Evolutionary conservation across 2,329 filamentous ascomycete genomes (phyloP), one percentile per base, ranked within the genome.

Genomic region (Beauveria brongniartii): DNA sequence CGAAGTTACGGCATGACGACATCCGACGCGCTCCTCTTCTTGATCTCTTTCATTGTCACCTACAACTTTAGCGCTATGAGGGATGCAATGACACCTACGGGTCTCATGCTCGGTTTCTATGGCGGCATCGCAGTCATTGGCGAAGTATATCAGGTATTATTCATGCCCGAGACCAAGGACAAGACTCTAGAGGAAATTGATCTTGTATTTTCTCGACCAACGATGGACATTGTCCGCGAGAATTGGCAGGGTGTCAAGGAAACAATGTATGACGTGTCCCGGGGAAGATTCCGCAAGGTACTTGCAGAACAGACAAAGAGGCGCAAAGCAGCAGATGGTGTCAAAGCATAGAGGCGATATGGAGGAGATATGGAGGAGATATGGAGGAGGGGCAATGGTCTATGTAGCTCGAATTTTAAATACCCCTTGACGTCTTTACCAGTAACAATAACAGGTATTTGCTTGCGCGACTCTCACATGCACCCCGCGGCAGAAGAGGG

Each of bases 81-180:
- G 71, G 70, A 80, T 0, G 81, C 83, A n/a, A 88, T 91, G 81
- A 82, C 79, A 8, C 77, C 74, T 40, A 89, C 85, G 1, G 87
- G 88, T 10, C 76, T 90, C 0, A 78, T 82, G 0, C 78, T 90
- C 0, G 88, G 88, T 3, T 90, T 91, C 73, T 91, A 89, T 70
- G 87, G 88, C 5, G 88, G 88, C 18, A 90, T 90, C 59, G 87
- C 87, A 0, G 79, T 88, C 0, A 10, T 90, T 0, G 88, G 86
- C 14, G 88, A 86, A 81, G 75, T 89, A 66, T 90, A 90, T 71
- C 87, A 90, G 73, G 77, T 90, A 52, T 70, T 90, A 55, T 90
- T 90, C 74, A 90, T 90, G 88, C 87, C 86, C 0, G 86, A 90
- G 76, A 90, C 87, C 3, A 89, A 89, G 77, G 83, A 86, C 70